phyloP scores from a whole-genome alignment of 2,329 filamentous ascomycete species.

The Penicillium sp. region DNA sequence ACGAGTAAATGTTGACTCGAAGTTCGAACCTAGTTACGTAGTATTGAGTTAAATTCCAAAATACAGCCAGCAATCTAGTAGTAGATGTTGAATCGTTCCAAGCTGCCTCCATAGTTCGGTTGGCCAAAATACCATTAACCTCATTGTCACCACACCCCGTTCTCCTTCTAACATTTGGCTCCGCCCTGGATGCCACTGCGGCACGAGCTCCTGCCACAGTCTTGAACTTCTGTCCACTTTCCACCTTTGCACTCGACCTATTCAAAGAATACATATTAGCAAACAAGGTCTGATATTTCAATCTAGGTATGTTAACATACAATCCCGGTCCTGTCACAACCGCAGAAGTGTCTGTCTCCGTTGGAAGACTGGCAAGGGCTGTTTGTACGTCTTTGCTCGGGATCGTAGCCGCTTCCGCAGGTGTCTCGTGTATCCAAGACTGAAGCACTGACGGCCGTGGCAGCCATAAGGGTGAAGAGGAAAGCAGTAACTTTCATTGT shows the following conservation, averaged over 20 bases:
- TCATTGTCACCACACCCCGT: not conserved
- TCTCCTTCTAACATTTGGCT: constrained; percentile 6
- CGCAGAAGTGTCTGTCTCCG: constrained; percentile 14
- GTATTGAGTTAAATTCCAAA: not conserved
- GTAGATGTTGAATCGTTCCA: constrained; percentile 9
- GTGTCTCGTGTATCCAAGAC: not conserved
- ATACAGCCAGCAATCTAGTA: not conserved
- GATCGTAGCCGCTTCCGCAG: constrained; percentile 9
- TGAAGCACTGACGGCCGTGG: constrained; percentile 9
- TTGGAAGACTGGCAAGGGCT: constrained; percentile 7
- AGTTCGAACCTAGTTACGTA: no score
- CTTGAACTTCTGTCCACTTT: constrained; percentile 11
- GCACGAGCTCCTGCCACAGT: constrained; percentile 6
- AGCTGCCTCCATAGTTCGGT: not conserved
- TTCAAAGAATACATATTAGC: constrained; percentile 2
- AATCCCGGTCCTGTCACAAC: constrained; percentile 13
- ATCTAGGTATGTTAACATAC: not conserved
- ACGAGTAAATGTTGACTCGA: no score
- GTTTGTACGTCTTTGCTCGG: constrained; percentile 13
- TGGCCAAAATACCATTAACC: not conserved
- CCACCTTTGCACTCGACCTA: constrained; percentile 10
- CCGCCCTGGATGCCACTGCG: constrained; percentile 6
- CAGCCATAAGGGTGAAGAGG: constrained; percentile 11
- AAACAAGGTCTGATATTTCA: not conserved
- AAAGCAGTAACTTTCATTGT: constrained; percentile 13